phyloP scores from a whole-genome alignment of 2,329 filamentous ascomycete genomes.

The Hypoxylon sp. region DNA sequence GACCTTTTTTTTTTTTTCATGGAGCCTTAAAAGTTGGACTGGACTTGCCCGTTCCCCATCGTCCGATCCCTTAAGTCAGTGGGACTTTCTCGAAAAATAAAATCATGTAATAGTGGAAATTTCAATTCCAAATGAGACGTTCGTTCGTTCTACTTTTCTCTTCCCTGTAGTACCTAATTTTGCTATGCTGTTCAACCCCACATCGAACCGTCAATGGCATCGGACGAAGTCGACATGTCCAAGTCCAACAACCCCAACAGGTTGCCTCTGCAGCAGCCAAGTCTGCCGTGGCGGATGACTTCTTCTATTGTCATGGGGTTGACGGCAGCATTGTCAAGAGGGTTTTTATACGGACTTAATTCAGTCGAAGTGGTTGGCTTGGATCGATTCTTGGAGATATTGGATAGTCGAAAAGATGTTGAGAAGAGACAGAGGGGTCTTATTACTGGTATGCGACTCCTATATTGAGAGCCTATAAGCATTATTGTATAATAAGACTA shows the following conservation, averaged over 20 bases:
- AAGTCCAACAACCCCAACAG: constrained; percentile 28
- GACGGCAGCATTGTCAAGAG: constrained; percentile 74
- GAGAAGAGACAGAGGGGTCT: constrained; percentile 76
- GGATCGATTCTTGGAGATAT: constrained; percentile 74
- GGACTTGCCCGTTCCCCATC: too few species aligned
- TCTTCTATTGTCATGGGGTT: constrained; percentile 80
- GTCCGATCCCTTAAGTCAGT: too few species aligned
- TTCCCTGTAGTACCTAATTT: too few species aligned
- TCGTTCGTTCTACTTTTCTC: too few species aligned
- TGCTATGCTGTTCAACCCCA: constrained; percentile 24
- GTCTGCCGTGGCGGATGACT: constrained; percentile 73
- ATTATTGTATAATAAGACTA: constrained; percentile 15
- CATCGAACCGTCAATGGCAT: constrained; percentile 23
- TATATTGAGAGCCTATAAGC: constrained; percentile 5
- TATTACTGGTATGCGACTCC: constrained; percentile 72
- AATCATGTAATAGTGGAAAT: too few species aligned
- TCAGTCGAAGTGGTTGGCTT: constrained; percentile 79
- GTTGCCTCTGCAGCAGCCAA: constrained; percentile 55
- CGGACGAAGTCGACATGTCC: constrained; percentile 33
- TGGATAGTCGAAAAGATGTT: constrained; percentile 77
- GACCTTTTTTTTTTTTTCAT: too few species aligned
- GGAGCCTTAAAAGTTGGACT: too few species aligned
- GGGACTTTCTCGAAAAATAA: too few species aligned
- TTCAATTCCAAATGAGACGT: too few species aligned
- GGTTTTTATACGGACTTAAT: constrained; percentile 79